Conservation (phyloP, 805 yeast species). For the Starmerella stigmatis region DNA sequence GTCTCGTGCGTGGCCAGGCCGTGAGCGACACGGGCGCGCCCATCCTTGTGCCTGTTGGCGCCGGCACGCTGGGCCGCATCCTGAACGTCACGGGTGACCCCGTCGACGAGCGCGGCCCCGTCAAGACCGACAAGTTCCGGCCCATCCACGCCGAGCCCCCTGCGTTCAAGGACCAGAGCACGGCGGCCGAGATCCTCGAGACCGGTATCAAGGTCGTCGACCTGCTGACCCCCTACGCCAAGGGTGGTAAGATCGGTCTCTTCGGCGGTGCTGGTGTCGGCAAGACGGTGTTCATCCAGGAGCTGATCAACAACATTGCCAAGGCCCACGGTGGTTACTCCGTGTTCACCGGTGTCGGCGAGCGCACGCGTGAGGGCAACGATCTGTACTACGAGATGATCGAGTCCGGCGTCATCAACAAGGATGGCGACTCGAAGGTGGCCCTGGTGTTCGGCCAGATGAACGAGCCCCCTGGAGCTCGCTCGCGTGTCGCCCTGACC, state of each 20-base stretch:
- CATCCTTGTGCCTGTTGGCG: slow-evolving; percentile 97
- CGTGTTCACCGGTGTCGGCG: slow-evolving; percentile 99
- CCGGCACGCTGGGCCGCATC: slow-evolving; percentile 97
- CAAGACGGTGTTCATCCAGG: slow-evolving; percentile 99
- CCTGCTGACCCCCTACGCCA: slow-evolving; percentile 97
- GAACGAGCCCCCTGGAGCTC: slow-evolving; percentile 99
- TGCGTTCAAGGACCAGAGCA: slow-evolving; percentile 88
- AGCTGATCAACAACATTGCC: slow-evolving; percentile 98
- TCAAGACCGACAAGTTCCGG: slow-evolving; percentile 80
- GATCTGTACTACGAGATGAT: slow-evolving; percentile 99
- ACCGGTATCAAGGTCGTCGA: slow-evolving; percentile 99
- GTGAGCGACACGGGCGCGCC: slow-evolving; percentile 97
- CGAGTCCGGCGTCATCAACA: slow-evolving; percentile 99
- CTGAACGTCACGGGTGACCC: slow-evolving; percentile 98
- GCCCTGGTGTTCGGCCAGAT: slow-evolving; percentile 99
- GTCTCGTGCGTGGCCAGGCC: slow-evolving; percentile 93
- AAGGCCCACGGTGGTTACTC: slow-evolving; percentile 99
- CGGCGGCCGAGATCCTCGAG: slow-evolving; percentile 95
- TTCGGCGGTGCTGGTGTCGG: slow-evolving; percentile 99
- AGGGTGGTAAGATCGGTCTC: slow-evolving; percentile 99
- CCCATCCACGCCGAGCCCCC: slow-evolving; percentile 99
- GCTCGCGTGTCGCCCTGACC: slow-evolving; percentile 99
- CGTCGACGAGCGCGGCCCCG: slow-evolving; percentile 99
- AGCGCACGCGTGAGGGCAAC: slow-evolving; percentile 99
- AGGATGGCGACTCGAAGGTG: slow-evolving; percentile 99